Percentiles rank a stretch among this genome's conserved stretches.
phyloP scores from a whole-genome alignment of 257 asterid genomes.

The Mitragyna speciosa region DNA sequence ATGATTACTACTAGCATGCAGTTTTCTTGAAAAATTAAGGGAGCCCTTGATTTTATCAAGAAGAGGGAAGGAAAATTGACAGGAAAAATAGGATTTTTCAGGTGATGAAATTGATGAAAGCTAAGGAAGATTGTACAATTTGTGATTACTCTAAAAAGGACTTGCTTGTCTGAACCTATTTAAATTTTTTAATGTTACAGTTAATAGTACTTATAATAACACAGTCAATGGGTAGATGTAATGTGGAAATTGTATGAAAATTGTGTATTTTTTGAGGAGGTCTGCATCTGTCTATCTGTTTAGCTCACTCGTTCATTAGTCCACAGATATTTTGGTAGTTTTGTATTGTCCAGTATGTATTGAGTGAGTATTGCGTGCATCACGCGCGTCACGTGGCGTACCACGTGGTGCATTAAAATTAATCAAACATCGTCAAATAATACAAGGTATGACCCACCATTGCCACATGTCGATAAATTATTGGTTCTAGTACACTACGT shows the following conservation, averaged over 20 bases:
- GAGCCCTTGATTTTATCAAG: neutral
- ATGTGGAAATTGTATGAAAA: neutral
- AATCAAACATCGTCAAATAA: no score
- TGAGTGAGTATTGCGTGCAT: no score
- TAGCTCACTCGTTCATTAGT: no score
- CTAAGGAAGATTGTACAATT: neutral
- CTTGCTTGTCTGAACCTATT: conserved; percentile 18
- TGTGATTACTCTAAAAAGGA: conserved; percentile 17
- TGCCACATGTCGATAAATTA: no score
- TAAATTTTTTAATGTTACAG: neutral
- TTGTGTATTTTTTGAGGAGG: neutral
- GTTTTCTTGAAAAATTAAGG: no score
- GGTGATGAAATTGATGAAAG: conserved; percentile 23
- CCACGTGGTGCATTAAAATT: no score
- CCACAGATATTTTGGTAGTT: no score
- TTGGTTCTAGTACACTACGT: no score
- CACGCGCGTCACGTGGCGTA: no score
- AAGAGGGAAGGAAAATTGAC: neutral
- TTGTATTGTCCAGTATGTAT: neutral
- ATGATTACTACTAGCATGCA: neutral
- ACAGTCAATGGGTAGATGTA: neutral
- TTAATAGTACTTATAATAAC: neutral
- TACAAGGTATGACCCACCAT: no score
- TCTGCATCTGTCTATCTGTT: neutral
- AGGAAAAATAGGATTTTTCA: neutral